phyloP scores from a whole-genome alignment of 441 rosid genomes.

The Metrosideros polymorpha region DNA sequence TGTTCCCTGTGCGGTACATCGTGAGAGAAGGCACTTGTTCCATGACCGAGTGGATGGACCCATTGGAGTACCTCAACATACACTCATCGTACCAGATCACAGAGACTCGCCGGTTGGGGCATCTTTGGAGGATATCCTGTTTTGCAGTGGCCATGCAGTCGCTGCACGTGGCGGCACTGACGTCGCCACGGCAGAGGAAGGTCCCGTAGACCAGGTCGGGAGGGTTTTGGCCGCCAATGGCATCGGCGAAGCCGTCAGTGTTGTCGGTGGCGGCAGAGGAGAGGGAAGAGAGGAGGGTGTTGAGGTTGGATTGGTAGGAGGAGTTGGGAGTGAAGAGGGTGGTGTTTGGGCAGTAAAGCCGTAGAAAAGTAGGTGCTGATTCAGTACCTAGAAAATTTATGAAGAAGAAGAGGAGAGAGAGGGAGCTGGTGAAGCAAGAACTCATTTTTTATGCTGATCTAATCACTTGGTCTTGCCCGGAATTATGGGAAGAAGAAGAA shows the following conservation, averaged over 20 bases:
- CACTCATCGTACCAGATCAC: neutral
- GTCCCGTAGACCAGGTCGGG: neutral
- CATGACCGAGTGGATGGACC: neutral
- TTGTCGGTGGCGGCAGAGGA: neutral
- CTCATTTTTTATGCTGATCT: neutral
- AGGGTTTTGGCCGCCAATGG: neutral
- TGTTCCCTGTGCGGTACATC: rapidly evolving
- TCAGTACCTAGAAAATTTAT: neutral
- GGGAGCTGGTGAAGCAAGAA: neutral
- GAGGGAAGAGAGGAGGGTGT: neutral
- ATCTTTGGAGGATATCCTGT: neutral
- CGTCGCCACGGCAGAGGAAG: neutral
- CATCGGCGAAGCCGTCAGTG: neutral
- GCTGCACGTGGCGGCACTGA: rapidly evolving
- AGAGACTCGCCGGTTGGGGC: neutral
- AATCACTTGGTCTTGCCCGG: neutral
- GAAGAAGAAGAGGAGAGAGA: neutral
- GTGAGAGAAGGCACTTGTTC: rapidly evolving
- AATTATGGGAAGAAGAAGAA: too few species aligned
- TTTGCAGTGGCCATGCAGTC: neutral
- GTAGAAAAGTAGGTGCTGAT: neutral
- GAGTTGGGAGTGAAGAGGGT: neutral
- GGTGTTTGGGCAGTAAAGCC: rapidly evolving
- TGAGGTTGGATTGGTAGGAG: neutral
- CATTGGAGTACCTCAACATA: neutral